Evolutionary conservation across 2,329 filamentous ascomycete genomes (phyloP).

Genomic region (Epichloe festucae): DNA sequence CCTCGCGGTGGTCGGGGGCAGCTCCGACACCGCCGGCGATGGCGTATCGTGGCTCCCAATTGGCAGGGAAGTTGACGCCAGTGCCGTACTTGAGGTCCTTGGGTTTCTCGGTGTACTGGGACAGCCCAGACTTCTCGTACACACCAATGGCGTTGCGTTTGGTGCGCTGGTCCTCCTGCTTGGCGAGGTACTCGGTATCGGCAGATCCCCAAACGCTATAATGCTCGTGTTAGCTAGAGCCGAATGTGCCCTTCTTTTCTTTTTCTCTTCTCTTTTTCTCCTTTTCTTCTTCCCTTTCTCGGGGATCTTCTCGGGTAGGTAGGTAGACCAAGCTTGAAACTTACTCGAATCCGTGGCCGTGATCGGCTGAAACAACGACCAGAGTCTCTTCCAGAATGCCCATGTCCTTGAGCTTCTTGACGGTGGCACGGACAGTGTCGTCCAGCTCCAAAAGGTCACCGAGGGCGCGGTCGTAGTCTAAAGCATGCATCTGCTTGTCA

Average conservation of each 20-base stretch:
- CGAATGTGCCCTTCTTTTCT: too few relatives aligned
- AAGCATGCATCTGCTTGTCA: constrained; percentile 79
- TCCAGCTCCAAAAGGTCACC: constrained; percentile 78
- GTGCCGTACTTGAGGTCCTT: constrained; percentile 55
- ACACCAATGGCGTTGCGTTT: constrained; percentile 65
- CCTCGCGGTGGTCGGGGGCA: constrained; percentile 62
- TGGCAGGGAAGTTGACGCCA: constrained; percentile 63
- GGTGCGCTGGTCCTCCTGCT: constrained; percentile 50
- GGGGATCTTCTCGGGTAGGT: neutral
- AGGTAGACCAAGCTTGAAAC: constrained; percentile 6
- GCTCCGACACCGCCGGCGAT: constrained; percentile 61
- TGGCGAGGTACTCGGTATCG: constrained; percentile 63
- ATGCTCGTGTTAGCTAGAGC: constrained; percentile 1
- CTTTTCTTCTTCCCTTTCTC: neutral
- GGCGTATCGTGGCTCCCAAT: constrained; percentile 77
- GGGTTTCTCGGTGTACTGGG: constrained; percentile 54
- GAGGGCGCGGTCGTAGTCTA: constrained; percentile 77
- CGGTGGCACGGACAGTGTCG: constrained; percentile 65
- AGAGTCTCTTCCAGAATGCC: constrained; percentile 62
- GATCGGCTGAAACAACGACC: constrained; percentile 72
- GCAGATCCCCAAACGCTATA: constrained; percentile 59
- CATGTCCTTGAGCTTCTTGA: constrained; percentile 53
- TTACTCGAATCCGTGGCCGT: constrained; percentile 74
- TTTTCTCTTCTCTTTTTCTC: neutral
- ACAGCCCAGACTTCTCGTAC: constrained; percentile 61